Conservation (phyloP, 371 early-diverging fungal genomes). For the Mucor circinelloides region DNA sequence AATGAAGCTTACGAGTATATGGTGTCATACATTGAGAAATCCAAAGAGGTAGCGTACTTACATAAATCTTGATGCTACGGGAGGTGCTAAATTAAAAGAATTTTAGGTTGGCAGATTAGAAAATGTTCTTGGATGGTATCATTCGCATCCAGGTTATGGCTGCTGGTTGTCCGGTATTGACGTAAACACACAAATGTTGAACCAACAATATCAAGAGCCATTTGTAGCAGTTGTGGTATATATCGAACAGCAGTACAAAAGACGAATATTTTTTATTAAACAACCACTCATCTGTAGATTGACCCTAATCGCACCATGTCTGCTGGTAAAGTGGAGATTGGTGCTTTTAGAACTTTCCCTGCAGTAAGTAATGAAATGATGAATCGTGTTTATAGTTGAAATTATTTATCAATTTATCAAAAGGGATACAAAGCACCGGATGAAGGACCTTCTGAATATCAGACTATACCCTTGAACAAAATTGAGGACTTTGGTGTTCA, state of each 20-base stretch:
- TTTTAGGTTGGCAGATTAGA: constrained; percentile 87
- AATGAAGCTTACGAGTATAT: constrained; percentile 96
- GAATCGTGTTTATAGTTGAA: not conserved
- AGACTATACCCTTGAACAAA: constrained; percentile 89
- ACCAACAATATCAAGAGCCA: constrained; percentile 95
- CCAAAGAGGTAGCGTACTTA: constrained; percentile 67
- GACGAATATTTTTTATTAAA: not conserved
- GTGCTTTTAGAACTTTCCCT: constrained; percentile 97
- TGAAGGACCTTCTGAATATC: constrained; percentile 74
- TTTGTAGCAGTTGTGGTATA: constrained; percentile 93
- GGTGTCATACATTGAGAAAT: constrained; percentile 88
- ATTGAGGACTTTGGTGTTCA: constrained; percentile 98
- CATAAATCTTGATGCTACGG: not conserved
- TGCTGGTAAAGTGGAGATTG: constrained; percentile 96
- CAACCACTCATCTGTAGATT: constrained; percentile 54
- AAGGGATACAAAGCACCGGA: constrained; percentile 80
- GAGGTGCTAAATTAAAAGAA: too few relatives aligned
- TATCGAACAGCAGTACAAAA: not conserved
- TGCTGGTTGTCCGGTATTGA: constrained; percentile 99
- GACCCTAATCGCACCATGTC: constrained; percentile 97
- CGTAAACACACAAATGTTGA: constrained; percentile 93
- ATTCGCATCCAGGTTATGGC: constrained; percentile 98
- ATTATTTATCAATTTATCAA: not conserved
- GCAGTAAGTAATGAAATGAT: constrained; percentile 50
- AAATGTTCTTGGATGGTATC: constrained; percentile 98